A percentile compares a stretch with the other conserved stretches of the same genome.
Conservation (phyloP, 495 filamentous ascomycete genomes). For the Apodospora peruviana region DNA sequence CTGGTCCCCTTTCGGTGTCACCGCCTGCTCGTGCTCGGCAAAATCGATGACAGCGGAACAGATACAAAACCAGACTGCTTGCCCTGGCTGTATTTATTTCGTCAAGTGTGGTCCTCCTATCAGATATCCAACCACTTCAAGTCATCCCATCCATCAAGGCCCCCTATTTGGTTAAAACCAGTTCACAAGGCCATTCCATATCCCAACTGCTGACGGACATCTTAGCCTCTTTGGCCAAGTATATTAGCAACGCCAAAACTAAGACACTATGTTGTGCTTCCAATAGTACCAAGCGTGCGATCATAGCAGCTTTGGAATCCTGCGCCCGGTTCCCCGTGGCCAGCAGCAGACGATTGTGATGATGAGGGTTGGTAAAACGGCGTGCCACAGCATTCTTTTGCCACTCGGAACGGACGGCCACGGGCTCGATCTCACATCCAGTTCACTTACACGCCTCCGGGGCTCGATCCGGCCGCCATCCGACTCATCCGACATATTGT, state of each 20-base stretch:
- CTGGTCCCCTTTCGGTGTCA: too few species aligned
- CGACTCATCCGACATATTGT: slow-evolving; percentile 2
- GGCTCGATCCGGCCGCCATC: slow-evolving; percentile 4
- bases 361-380: neutral
- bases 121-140: neutral
- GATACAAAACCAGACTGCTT: neutral
- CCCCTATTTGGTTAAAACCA: neutral
- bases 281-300: slow-evolving; percentile 9
- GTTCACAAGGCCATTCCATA: too few species aligned
- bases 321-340: slow-evolving; percentile 4
- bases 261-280: slow-evolving; percentile 9
- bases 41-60: neutral
- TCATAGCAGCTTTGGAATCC: neutral
- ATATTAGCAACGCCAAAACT: neutral
- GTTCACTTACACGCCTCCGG: slow-evolving; percentile 1
- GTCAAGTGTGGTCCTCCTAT: neutral
- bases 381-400: slow-evolving; percentile 1
- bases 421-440: slow-evolving; percentile 10
- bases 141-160: neutral
- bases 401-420: slow-evolving; percentile 1
- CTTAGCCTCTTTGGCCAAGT: neutral
- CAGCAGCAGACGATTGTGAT: neutral
- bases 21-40: too few species aligned
- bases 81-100: neutral
- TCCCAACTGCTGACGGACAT: too few species aligned